Evolutionary conservation across 495 filamentous ascomycete species (phyloP).

Genomic region (Podospora australis): DNA sequence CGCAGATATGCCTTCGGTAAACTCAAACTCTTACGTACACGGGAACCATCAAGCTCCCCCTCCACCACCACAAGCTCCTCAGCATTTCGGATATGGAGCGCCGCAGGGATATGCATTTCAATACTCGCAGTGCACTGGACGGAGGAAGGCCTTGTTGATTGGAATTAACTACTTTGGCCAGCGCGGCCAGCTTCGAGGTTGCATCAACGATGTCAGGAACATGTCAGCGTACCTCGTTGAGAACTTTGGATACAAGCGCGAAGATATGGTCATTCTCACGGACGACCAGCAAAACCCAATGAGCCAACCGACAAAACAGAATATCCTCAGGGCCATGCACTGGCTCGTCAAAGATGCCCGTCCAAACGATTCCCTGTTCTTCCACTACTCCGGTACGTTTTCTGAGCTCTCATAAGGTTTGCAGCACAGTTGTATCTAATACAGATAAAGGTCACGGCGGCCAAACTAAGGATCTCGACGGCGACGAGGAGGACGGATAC

Average conservation of each 20-base stretch:
- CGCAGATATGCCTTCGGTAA: slow-evolving; percentile 38
- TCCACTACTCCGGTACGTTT: slow-evolving; percentile 87
- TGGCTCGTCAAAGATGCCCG: slow-evolving; percentile 95
- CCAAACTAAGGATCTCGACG: slow-evolving; percentile 92
- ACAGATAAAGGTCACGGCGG: slow-evolving; percentile 73
- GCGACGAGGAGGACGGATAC: slow-evolving; percentile 91
- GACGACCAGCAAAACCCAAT: slow-evolving; percentile 97
- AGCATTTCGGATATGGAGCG: slow-evolving; percentile 72
- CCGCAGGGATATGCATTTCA: slow-evolving; percentile 75
- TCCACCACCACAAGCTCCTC: slow-evolving; percentile 52
- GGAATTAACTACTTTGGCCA: slow-evolving; percentile 98
- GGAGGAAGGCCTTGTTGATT: slow-evolving; percentile 86
- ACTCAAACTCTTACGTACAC: slow-evolving; percentile 48
- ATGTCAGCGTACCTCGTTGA: slow-evolving; percentile 90
- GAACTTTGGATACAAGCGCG: slow-evolving; percentile 86
- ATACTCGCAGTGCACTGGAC: slow-evolving; percentile 88
- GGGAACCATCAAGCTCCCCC: slow-evolving; percentile 49
- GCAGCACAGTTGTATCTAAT: background rate
- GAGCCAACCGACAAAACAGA: slow-evolving; percentile 93
- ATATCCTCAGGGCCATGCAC: slow-evolving; percentile 95
- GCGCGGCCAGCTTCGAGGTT: slow-evolving; percentile 83
- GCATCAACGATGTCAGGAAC: slow-evolving; percentile 98
- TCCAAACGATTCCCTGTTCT: slow-evolving; percentile 94
- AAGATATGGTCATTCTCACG: slow-evolving; percentile 97
- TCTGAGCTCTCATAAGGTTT: background rate